Percentiles rank a stretch among this genome's conserved stretches.
Evolutionary conservation across 768 basidiomycete genomes (phyloP).

Genomic region (Pisolithus sp.): DNA sequence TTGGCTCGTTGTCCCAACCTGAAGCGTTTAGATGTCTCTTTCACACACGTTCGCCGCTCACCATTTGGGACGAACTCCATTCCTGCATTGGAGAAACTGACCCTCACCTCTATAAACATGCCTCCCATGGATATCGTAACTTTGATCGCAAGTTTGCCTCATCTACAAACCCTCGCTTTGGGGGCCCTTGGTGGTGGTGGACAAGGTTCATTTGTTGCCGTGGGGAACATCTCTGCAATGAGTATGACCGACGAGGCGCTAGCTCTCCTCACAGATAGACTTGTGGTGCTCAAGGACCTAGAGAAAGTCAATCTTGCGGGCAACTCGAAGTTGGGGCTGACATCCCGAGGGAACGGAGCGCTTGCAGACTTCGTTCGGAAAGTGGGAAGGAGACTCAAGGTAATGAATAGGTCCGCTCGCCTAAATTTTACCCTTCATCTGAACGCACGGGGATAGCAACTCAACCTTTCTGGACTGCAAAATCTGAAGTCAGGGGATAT

Average conservation of each 20-base stretch:
- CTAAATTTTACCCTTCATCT: too few species aligned
- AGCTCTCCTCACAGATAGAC: constrained; percentile 33
- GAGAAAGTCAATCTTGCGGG: constrained; percentile 56
- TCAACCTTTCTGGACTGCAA: constrained; percentile 54
- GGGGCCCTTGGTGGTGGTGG: constrained; percentile 54
- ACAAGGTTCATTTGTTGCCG: constrained; percentile 37
- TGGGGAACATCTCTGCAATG: constrained; percentile 43
- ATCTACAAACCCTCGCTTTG: constrained; percentile 44
- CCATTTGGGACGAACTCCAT: constrained; percentile 1
- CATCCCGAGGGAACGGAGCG: constrained; percentile 27
- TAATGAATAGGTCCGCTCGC: constrained; percentile 14
- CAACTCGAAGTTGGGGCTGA: constrained; percentile 52
- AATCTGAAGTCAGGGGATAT: constrained; percentile 47
- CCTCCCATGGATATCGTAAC: constrained; percentile 35
- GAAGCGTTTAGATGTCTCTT: constrained; percentile 56
- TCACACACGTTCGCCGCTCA: constrained; percentile 47
- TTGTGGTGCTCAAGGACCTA: constrained; percentile 33
- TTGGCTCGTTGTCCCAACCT: constrained; percentile 45
- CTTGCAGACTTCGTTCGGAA: constrained; percentile 41
- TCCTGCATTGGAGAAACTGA: constrained; percentile 50
- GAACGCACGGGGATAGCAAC: constrained; percentile 30
- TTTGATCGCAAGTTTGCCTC: constrained; percentile 33
- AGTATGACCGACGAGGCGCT: constrained; percentile 52
- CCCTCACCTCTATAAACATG: constrained; percentile 50
- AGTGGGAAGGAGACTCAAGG: constrained; percentile 58